Base-by-base conservation (phyloP, 192 early-diverging fungal species). In the Lunasporangiospora selenospora region DNA sequence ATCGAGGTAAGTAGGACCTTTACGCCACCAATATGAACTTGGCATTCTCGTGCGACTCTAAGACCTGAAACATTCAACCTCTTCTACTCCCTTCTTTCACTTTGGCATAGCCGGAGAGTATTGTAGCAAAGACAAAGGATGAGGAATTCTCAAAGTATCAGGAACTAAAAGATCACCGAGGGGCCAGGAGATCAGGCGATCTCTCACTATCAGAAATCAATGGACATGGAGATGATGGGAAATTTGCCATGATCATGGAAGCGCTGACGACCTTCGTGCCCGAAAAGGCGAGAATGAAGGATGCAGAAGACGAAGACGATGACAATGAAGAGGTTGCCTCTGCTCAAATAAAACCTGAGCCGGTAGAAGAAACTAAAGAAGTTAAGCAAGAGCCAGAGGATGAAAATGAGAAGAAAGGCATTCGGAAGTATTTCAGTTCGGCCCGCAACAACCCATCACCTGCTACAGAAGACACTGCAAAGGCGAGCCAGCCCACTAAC, bases 211-310 rank as follows among this genome's bases (percentile, higher is more conserved):
- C 44, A 6, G 76, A 77, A 23, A 44, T 52, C 30, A 65, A 29
- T 12, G 75, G 49, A 24, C 57, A 61, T 45, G 66, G 60, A 16
- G 48, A 70, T 23, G 41, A 53, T 12, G 9, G 11, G 30, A 58
- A 48, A 40, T 62, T 69, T 48, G 46, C 37, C 6, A 49, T 41
- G 24, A 48, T 64, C 16, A 23, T 63, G 52, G 31, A 34, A 12
- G 57, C 62, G 12, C 31, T 65, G n/a, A 54, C 76, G 1, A 63
- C 61, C 30, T 66, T 58, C 19, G 65, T 77, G n/a, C 75, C 75
- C 44, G 65, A 67, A 12, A 64, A 69, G 45, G 59, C 75, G 1
- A 31, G 62, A 29, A 67, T 66, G 21, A 67, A 38, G 43, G 66
- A 62, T 42, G 27, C 32, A 2, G 66, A 66, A 24, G 62, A 76